A percentile compares a stretch with the other conserved stretches of the same genome.
These are phyloP conservation scores for Venturiaceae sp. DNA, from an alignment of 2,329 filamentous ascomycete genomes.

Conservation along the genomic window DNA sequence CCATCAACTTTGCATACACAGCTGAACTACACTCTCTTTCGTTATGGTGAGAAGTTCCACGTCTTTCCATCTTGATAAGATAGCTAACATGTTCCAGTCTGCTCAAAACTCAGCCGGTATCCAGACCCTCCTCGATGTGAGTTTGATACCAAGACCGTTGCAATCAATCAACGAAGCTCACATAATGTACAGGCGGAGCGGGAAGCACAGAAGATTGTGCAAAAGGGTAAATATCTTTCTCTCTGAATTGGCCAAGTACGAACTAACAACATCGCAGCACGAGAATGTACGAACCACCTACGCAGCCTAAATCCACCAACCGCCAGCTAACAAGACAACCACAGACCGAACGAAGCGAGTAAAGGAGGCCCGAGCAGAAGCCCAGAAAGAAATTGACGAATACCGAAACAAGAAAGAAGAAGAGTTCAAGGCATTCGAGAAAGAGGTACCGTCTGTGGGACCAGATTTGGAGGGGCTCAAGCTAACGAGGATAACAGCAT, in stretches of 20 bases:
- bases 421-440: constrained; percentile 91
- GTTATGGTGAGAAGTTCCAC: background rate
- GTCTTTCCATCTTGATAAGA: no score
- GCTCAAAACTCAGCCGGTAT: constrained; percentile 98
- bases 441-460: constrained; percentile 45
- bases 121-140: constrained; percentile 95
- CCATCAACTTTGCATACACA: background rate
- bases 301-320: constrained; percentile 9
- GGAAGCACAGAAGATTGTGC: constrained; percentile 97
- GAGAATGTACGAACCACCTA: constrained; percentile 61
- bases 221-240: constrained; percentile 61
- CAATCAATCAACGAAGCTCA: background rate
- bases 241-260: constrained; percentile 10
- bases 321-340: constrained; percentile 15
- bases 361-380: constrained; percentile 91
- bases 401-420: constrained; percentile 85
- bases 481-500: constrained; percentile 49
- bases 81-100: constrained; percentile 50
- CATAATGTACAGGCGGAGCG: constrained; percentile 66
- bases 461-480: background rate
- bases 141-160: constrained; percentile 21
- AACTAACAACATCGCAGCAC: constrained; percentile 42
- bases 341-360: constrained; percentile 90
- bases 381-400: constrained; percentile 94
- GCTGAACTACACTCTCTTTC: background rate